A percentile compares a stretch with the other conserved stretches of the same genome.
phyloP scores from a whole-genome alignment of 2,329 filamentous ascomycete species.

The Cladophialophora chaetospira region DNA sequence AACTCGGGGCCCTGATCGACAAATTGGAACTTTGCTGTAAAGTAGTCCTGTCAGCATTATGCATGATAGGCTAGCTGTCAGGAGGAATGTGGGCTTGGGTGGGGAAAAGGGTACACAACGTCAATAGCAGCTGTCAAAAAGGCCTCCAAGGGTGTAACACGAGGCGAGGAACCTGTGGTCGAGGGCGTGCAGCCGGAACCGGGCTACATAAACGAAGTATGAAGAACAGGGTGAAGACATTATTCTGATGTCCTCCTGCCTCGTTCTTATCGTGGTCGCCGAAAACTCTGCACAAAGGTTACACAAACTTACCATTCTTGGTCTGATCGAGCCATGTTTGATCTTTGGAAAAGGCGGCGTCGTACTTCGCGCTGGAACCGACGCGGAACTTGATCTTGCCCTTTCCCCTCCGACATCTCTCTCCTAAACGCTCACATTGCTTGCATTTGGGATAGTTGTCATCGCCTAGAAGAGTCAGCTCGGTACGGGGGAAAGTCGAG shows the following conservation, averaged over 20 bases:
- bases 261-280: not conserved
- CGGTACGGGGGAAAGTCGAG: not conserved
- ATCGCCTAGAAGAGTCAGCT: conserved; percentile 32
- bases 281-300: conserved; percentile 13
- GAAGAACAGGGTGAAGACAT: conserved; percentile 13
- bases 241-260: not conserved
- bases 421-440: conserved; percentile 31
- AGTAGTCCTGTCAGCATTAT: conserved; percentile 9
- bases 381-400: conserved; percentile 32
- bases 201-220: conserved; percentile 11
- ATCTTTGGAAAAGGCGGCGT: conserved; percentile 32
- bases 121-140: conserved; percentile 14
- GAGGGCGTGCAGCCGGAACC: conserved; percentile 3
- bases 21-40: conserved; percentile 33
- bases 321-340: conserved; percentile 34
- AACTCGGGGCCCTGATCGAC: conserved; percentile 33
- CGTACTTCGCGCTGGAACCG: conserved; percentile 33
- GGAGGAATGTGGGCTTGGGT: not conserved
- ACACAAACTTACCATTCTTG: conserved; percentile 33
- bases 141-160: conserved; percentile 14
- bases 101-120: conserved; percentile 11
- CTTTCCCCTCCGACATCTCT: conserved; percentile 29
- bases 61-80: conserved; percentile 10
- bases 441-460: conserved; percentile 31
- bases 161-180: not conserved